These are phyloP conservation scores for Zelonia costaricensis DNA, from an alignment of 208 protist species.

Conservation along the genomic window DNA sequence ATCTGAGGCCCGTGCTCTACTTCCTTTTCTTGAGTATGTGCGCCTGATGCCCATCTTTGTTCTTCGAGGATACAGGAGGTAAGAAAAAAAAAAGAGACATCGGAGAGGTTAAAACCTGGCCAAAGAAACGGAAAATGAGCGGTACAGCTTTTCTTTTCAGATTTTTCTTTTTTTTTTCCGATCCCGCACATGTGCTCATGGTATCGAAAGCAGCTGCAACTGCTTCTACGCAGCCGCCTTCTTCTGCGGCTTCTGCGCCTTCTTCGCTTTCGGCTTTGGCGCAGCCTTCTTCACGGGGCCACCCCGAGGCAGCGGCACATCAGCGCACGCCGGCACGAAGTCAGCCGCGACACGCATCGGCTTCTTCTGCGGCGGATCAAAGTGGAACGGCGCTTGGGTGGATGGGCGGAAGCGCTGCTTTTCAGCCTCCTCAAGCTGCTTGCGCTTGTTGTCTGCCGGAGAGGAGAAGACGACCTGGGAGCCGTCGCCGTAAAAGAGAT, in stretches of 20 bases:
- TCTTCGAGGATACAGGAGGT: no score
- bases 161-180: background rate
- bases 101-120: no score
- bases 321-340: conserved; percentile 82
- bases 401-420: conserved; percentile 26
- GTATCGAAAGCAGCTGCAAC: background rate
- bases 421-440: conserved; percentile 48
- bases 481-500: conserved; percentile 75
- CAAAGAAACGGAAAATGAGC: no score
- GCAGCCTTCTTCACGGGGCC: background rate
- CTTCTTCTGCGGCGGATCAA: conserved; percentile 33
- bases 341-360: conserved; percentile 54
- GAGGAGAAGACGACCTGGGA: conserved; percentile 52
- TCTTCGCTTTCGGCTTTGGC: conserved; percentile 10
- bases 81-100: no score
- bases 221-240: conserved; percentile 5
- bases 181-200: no score
- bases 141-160: conserved; percentile 7
- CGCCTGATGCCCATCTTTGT: no score
- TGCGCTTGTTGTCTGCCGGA: conserved; percentile 67
- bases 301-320: conserved; percentile 23
- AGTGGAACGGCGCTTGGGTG: conserved; percentile 15
- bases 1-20: no score
- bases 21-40: no score
- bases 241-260: conserved; percentile 6